Conservation (phyloP, 345 rosid genomes). For the Eucalyptus sideroxylon region DNA sequence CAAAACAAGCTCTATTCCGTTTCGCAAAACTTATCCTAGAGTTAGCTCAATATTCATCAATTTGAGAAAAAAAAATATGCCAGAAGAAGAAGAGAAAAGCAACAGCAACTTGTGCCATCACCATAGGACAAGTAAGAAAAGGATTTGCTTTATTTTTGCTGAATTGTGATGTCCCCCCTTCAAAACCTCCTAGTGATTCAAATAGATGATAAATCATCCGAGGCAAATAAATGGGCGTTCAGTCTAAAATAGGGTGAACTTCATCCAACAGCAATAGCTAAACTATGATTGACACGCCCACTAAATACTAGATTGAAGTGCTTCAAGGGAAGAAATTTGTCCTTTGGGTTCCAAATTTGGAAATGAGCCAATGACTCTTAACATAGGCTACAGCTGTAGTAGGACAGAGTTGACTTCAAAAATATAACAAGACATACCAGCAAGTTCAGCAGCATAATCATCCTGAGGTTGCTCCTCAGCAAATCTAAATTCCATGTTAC, state of each 20-base stretch:
- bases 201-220: neutral
- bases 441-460: conserved; percentile 93
- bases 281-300: neutral
- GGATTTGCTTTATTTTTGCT: neutral
- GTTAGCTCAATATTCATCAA: neutral
- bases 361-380: neutral
- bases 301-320: neutral
- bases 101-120: neutral
- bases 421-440: conserved; percentile 40
- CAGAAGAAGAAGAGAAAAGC: neutral
- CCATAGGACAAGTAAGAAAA: neutral
- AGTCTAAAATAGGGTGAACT: neutral
- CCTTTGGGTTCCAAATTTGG: neutral
- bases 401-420: neutral
- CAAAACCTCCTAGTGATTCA: neutral
- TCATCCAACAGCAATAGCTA: neutral
- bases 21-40: neutral
- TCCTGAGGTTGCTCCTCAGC: conserved; percentile 96
- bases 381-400: neutral
- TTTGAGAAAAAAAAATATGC: neutral
- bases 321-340: neutral
- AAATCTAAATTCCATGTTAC: conserved; percentile 85
- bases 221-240: neutral
- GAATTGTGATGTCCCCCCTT: neutral
- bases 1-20: neutral